Conservation (phyloP, 202 grass and related monocot species). For the Panicum hallii region DNA sequence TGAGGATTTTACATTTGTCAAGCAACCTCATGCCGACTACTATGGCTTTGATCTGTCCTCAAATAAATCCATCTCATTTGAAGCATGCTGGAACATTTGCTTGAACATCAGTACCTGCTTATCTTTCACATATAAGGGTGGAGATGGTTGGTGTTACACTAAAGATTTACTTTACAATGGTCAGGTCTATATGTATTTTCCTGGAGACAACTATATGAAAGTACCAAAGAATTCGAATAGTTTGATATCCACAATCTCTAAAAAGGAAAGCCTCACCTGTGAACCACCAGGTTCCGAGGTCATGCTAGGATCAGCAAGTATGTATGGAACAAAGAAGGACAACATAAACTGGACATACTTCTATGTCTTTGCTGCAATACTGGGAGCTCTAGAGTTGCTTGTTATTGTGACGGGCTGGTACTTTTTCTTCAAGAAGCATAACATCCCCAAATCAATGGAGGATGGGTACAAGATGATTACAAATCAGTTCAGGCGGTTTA, state of each 20-base stretch:
- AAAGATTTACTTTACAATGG: slow-evolving; percentile 71
- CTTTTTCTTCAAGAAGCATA: slow-evolving; percentile 52
- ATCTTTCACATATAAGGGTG: slow-evolving; percentile 65
- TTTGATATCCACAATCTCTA: slow-evolving; percentile 36
- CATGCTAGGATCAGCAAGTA: slow-evolving; percentile 42
- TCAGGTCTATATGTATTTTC: slow-evolving; percentile 54
- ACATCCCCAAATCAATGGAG: slow-evolving; percentile 62
- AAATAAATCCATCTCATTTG: slow-evolving; percentile 46
- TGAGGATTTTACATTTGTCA: slow-evolving; percentile 51
- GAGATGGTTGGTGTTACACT: slow-evolving; percentile 60
- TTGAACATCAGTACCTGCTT: slow-evolving; percentile 49
- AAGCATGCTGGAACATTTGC: slow-evolving; percentile 56
- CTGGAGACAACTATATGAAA: slow-evolving; percentile 68
- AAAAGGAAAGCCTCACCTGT: slow-evolving; percentile 45
- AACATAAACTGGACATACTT: slow-evolving; percentile 68
- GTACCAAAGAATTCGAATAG: slow-evolving; percentile 50
- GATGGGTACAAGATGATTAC: slow-evolving; percentile 77
- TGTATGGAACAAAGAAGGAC: slow-evolving; percentile 64
- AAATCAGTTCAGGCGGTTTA: slow-evolving; percentile 74
- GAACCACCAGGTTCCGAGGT: slow-evolving; percentile 12
- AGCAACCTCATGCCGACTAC: slow-evolving; percentile 60
- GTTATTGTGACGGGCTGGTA: slow-evolving; percentile 66
- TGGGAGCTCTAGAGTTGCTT: slow-evolving; percentile 65
- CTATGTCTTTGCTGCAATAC: slow-evolving; percentile 56
- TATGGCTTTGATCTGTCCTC: slow-evolving; percentile 70